Percentiles rank a stretch among this genome's conserved stretches.
Conservation (phyloP, 2,329 filamentous ascomycete genomes). For the Ophiostoma quercus region DNA sequence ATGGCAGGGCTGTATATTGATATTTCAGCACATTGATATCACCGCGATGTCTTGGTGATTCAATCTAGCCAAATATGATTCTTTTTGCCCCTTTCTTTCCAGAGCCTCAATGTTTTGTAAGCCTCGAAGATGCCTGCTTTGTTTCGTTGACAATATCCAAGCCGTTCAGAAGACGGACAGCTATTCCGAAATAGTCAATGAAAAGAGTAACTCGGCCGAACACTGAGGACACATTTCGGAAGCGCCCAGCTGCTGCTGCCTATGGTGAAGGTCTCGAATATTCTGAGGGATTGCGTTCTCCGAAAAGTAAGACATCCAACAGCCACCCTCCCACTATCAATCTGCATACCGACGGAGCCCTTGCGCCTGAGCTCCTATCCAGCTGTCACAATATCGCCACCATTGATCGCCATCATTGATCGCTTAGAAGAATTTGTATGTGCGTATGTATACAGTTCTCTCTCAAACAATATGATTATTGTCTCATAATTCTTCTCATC, state of each 20-base stretch:
- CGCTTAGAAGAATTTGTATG: background rate
- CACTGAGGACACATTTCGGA: background rate
- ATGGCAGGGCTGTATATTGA: background rate
- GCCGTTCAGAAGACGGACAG: too few relatives aligned
- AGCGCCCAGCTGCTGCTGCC: background rate
- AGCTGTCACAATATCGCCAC: background rate
- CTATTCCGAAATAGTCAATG: background rate
- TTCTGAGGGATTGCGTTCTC: background rate
- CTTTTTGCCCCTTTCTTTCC: too few relatives aligned
- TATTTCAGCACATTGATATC: background rate
- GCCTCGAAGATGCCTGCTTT: too few relatives aligned
- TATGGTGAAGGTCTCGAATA: background rate
- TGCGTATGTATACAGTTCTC: background rate
- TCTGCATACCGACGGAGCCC: background rate
- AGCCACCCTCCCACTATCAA: background rate
- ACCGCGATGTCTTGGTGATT: background rate
- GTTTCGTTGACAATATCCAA: too few relatives aligned
- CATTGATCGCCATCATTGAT: background rate
- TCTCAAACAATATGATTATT: background rate
- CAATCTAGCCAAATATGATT: too few relatives aligned
- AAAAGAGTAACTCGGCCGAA: background rate
- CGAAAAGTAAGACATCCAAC: background rate
- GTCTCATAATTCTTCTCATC: background rate
- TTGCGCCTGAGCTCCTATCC: background rate
- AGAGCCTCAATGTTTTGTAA: too few relatives aligned